Conservation (phyloP, 129 eudicot species). For the Gnaphalium uliginosum region DNA sequence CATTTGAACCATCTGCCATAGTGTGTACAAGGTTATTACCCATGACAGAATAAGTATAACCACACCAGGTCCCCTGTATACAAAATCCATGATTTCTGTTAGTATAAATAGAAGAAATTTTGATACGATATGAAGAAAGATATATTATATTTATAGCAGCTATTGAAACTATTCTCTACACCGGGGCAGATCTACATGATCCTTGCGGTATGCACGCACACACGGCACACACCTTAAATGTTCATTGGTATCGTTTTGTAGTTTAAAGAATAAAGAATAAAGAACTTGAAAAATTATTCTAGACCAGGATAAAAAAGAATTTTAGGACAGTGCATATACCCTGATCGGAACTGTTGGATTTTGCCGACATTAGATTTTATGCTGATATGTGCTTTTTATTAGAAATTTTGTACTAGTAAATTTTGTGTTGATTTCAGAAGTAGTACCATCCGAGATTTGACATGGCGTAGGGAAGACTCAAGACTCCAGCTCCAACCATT, state of each 20-base stretch:
- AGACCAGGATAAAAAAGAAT: no score
- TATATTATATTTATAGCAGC: not conserved
- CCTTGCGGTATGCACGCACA: not conserved
- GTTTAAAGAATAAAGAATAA: not conserved
- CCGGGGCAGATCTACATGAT: not conserved
- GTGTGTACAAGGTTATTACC: conserved; percentile 67
- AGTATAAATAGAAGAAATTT: not conserved
- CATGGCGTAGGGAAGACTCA: conserved; percentile 71
- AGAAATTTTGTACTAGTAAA: not conserved
- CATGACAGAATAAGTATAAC: conserved; percentile 61
- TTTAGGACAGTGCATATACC: not conserved
- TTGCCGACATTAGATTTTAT: not conserved
- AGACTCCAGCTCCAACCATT: conserved; percentile 87
- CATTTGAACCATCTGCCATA: conserved; percentile 90
- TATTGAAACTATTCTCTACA: not conserved
- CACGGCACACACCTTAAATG: not conserved
- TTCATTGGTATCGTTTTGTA: not conserved
- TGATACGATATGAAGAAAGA: not conserved
- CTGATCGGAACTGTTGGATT: not conserved
- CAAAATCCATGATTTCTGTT: conserved; percentile 9
- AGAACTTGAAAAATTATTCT: no score
- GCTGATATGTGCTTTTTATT: not conserved
- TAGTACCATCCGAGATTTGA: conserved; percentile 74
- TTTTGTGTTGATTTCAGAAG: not conserved
- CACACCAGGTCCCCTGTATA: conserved; percentile 76